phyloP scores from a whole-genome alignment of 2,329 filamentous ascomycete genomes.

The Ophiostoma perfectum region DNA sequence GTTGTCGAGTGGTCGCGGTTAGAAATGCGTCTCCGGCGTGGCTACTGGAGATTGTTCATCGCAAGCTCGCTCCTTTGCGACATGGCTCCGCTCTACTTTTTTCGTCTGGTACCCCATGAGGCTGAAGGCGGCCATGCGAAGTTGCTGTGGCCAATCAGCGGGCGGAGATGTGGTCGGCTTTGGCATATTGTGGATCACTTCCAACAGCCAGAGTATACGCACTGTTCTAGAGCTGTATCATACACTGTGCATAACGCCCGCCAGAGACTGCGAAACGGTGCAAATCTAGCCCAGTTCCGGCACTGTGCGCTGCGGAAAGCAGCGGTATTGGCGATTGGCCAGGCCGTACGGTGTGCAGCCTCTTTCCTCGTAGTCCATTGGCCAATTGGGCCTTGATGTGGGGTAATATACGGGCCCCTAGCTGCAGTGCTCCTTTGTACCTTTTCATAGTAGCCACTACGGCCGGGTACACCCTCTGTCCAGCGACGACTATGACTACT shows the following conservation, averaged over 20 bases:
- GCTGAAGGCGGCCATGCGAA: background rate
- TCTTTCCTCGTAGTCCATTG: background rate
- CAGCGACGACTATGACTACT: slow-evolving; percentile 9
- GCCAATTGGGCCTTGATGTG: background rate
- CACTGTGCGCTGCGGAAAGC: slow-evolving; percentile 3
- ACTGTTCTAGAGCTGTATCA: background rate
- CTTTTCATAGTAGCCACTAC: background rate
- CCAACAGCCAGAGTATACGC: background rate
- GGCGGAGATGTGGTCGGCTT: background rate
- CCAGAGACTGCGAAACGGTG: background rate
- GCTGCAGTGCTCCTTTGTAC: background rate
- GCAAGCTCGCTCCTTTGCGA: slow-evolving; percentile 11
- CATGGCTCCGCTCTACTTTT: slow-evolving; percentile 6
- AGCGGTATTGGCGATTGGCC: slow-evolving; percentile 6
- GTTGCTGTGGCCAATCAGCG: background rate
- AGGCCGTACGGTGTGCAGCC: slow-evolving; percentile 2
- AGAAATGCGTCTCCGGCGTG: background rate
- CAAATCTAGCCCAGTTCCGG: slow-evolving; percentile 22
- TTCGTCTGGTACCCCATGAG: slow-evolving; percentile 5
- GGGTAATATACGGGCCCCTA: background rate
- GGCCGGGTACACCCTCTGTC: slow-evolving; percentile 1
- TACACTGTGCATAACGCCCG: background rate
- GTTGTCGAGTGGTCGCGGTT: background rate
- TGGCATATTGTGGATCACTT: background rate
- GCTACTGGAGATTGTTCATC: background rate